Conservation (phyloP, 2,329 filamentous ascomycete species). For the Coniella lustricola region DNA sequence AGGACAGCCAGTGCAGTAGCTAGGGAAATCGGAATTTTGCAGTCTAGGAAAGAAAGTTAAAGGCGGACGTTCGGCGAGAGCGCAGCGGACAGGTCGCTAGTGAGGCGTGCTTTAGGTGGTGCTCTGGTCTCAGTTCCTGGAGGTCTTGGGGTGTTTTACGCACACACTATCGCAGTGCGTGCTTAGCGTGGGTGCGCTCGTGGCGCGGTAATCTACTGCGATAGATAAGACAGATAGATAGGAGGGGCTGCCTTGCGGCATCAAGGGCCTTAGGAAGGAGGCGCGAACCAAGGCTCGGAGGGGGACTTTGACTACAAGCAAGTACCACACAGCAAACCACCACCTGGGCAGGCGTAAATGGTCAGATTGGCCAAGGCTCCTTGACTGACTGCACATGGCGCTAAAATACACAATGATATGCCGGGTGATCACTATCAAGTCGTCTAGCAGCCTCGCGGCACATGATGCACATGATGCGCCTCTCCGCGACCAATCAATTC, state of each 20-base stretch:
- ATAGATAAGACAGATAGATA: background rate
- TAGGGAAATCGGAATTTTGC: background rate
- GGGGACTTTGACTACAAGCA: background rate
- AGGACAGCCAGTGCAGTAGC: slow-evolving; percentile 12
- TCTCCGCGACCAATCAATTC: too few relatives aligned
- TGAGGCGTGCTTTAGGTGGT: too few relatives aligned
- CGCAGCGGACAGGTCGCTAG: background rate
- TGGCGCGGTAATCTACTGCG: background rate
- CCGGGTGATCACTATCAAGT: too few relatives aligned
- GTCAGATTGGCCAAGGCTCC: too few relatives aligned
- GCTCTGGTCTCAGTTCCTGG: background rate
- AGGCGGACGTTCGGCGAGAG: background rate
- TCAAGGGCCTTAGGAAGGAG: background rate
- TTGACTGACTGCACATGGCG: too few relatives aligned
- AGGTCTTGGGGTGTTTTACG: background rate
- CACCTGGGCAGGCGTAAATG: too few relatives aligned
- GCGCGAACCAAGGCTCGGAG: background rate
- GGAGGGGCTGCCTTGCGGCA: background rate
- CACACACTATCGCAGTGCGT: background rate
- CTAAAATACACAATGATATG: too few relatives aligned
- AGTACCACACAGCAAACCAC: too few relatives aligned
- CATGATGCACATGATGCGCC: too few relatives aligned
- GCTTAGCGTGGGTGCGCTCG: background rate
- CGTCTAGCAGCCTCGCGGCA: too few relatives aligned
- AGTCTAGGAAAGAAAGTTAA: background rate